Percentiles rank a stretch among this genome's conserved stretches.
phyloP scores from a whole-genome alignment of 1,284 basidiomycete species.

The Violaceomyces palustris region DNA sequence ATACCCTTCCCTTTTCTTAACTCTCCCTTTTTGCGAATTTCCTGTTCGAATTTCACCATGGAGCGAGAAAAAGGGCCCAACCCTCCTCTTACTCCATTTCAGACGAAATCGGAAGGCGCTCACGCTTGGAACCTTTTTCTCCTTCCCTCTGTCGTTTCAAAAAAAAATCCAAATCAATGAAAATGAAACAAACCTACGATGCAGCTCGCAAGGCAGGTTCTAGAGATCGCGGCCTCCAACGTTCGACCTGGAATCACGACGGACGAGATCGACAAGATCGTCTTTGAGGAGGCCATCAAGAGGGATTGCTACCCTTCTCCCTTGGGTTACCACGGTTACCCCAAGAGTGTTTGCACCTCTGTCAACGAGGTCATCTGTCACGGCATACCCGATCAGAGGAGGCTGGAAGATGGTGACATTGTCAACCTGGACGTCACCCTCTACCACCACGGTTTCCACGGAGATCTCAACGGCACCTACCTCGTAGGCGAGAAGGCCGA shows the following conservation, averaged over 20 bases:
- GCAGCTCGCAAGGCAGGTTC: slow-evolving; percentile 80
- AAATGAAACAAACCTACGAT: too few species aligned
- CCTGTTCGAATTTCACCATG: too few species aligned
- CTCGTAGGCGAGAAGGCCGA: slow-evolving; percentile 44
- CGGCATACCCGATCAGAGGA: slow-evolving; percentile 57
- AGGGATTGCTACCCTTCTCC: slow-evolving; percentile 89
- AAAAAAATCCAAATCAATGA: too few species aligned
- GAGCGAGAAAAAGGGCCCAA: too few species aligned
- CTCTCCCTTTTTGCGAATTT: too few species aligned
- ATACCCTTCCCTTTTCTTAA: too few species aligned
- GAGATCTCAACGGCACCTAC: slow-evolving; percentile 50
- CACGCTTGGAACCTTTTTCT: too few species aligned
- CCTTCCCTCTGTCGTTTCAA: too few species aligned
- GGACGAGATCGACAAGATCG: slow-evolving; percentile 81
- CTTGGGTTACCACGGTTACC: slow-evolving; percentile 84
- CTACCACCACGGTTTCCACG: slow-evolving; percentile 56
- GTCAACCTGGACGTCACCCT: slow-evolving; percentile 58
- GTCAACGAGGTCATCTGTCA: slow-evolving; percentile 97
- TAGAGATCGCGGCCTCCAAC: slow-evolving; percentile 80
- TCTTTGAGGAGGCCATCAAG: slow-evolving; percentile 89
- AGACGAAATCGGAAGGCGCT: too few species aligned
- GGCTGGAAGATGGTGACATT: slow-evolving; percentile 38
- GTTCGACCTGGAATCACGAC: slow-evolving; percentile 88
- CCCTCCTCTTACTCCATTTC: too few species aligned
- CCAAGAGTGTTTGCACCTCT: slow-evolving; percentile 94